Percentiles rank a stretch among this genome's conserved stretches.
phyloP scores from a whole-genome alignment of 2,329 filamentous ascomycete species.

The Zalaria obscura region DNA sequence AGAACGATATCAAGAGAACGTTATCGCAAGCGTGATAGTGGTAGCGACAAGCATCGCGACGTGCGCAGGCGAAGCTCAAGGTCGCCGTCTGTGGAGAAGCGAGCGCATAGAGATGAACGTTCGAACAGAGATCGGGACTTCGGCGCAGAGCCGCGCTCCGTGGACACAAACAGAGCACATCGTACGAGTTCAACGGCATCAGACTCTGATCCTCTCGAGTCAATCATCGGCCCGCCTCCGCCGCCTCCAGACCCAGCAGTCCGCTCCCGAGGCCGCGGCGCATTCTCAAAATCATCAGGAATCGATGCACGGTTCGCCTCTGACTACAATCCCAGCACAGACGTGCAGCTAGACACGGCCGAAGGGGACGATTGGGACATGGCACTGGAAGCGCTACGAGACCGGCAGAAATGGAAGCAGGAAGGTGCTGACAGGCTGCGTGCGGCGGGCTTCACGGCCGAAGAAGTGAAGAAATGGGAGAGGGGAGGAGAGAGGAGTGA shows the following conservation, averaged over 20 bases:
- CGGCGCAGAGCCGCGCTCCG: no score
- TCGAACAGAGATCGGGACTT: no score
- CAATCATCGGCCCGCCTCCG: constrained; percentile 58
- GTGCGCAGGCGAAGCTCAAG: no score
- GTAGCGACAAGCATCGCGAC: no score
- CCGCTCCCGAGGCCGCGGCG: constrained; percentile 56
- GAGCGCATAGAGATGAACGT: no score
- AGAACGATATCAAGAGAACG: no score
- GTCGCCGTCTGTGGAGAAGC: no score
- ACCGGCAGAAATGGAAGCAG: constrained; percentile 64
- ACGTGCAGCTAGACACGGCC: constrained; percentile 32
- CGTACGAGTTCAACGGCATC: constrained; percentile 8
- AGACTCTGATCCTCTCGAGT: constrained; percentile 58
- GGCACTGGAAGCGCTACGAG: constrained; percentile 61
- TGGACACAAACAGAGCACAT: no score
- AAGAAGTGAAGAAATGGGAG: constrained; percentile 60
- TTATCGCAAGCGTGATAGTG: no score
- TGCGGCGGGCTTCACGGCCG: constrained; percentile 64
- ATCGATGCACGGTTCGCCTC: constrained; percentile 73
- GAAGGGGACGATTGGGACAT: constrained; percentile 57
- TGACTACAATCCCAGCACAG: constrained; percentile 43
- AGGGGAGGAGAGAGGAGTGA: constrained; percentile 45
- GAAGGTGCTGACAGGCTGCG: constrained; percentile 63
- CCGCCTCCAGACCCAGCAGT: constrained; percentile 33
- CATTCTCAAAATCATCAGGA: constrained; percentile 39